phyloP scores from a whole-genome alignment of 2,329 filamentous ascomycete species.

The Colletotrichum tofieldiae region DNA sequence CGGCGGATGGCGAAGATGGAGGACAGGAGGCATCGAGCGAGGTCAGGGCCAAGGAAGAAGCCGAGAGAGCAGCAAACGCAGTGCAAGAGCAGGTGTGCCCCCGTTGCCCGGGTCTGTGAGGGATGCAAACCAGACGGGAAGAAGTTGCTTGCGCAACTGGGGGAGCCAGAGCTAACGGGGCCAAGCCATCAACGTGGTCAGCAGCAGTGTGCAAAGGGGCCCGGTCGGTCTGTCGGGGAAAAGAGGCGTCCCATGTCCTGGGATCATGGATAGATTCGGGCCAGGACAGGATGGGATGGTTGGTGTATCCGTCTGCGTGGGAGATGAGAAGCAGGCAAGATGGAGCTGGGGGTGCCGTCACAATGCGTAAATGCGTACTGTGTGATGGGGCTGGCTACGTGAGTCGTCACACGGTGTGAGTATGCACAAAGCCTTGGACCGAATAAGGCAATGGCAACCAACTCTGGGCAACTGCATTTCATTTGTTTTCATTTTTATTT shows the following conservation, averaged over 20 bases:
- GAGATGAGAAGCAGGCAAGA: constrained; percentile 24
- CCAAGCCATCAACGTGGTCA: constrained; percentile 8
- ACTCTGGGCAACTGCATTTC: background rate
- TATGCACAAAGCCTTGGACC: background rate
- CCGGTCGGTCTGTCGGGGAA: constrained; percentile 7
- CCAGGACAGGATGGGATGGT: background rate
- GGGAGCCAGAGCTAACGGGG: background rate
- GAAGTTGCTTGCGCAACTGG: background rate
- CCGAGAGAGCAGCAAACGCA: background rate
- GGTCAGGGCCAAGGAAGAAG: background rate
- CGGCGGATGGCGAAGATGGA: background rate
- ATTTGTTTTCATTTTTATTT: background rate
- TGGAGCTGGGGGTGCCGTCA: background rate
- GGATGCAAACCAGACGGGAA: background rate
- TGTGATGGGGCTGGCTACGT: accelerated
- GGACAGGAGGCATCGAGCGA: background rate
- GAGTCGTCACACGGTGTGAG: constrained; percentile 6
- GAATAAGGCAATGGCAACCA: constrained; percentile 1
- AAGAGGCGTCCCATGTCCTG: constrained; percentile 8
- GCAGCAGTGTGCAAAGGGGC: constrained; percentile 10
- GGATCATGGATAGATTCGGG: background rate
- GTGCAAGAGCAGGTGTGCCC: background rate
- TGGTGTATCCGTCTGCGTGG: constrained; percentile 1
- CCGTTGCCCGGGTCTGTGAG: background rate
- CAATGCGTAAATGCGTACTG: background rate